phyloP scores from a whole-genome alignment of 768 basidiomycete species.

The Auricularia sp. region DNA sequence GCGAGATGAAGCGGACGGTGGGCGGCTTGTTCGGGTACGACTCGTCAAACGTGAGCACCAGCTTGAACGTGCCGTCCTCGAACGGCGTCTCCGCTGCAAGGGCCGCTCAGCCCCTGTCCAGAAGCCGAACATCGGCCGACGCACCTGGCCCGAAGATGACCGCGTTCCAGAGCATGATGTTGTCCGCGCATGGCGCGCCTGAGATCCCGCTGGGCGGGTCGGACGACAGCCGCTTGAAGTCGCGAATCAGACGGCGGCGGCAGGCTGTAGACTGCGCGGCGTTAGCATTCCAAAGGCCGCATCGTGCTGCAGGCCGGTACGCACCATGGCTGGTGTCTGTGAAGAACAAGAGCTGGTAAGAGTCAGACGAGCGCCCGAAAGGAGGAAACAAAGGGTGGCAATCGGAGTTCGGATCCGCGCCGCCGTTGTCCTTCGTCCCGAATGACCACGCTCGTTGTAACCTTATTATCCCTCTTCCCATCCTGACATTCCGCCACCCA shows the following conservation, averaged over 20 bases:
- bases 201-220: conserved; percentile 96
- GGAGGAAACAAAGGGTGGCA: too few relatives aligned
- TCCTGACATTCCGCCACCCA: too few relatives aligned
- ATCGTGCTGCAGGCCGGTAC: neutral
- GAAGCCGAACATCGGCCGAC: conserved; percentile 16
- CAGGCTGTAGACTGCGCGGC: conserved; percentile 75
- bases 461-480: neutral
- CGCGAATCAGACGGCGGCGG: conserved; percentile 89
- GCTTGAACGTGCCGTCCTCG: conserved; percentile 98
- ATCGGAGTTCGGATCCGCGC: too few relatives aligned
- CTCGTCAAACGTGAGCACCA: conserved; percentile 91
- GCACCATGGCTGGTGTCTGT: neutral
- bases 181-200: conserved; percentile 93
- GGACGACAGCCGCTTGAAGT: conserved; percentile 90
- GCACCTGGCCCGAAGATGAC: conserved; percentile 97
- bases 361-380: neutral
- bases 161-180: conserved; percentile 99
- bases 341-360: neutral
- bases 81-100: conserved; percentile 89
- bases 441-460: neutral
- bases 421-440: too few relatives aligned
- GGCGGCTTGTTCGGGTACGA: conserved; percentile 98
- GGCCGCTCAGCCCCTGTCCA: neutral
- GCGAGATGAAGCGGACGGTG: conserved; percentile 89
- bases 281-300: neutral